Evolutionary conservation across 441 rosid species (phyloP).

Genomic region (Erodium chrysanthum): DNA sequence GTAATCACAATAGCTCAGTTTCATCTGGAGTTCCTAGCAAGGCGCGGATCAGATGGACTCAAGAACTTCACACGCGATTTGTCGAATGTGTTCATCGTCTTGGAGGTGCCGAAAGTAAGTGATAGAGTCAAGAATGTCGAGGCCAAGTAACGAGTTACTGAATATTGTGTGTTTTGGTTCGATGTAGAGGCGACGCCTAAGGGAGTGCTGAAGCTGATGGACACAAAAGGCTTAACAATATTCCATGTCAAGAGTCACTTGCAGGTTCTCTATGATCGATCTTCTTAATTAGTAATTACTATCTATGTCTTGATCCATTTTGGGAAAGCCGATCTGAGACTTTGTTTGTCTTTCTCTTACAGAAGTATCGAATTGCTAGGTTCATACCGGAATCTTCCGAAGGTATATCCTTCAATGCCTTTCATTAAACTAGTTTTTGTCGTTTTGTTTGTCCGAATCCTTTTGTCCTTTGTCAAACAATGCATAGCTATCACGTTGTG

Average conservation of each 20-base stretch:
- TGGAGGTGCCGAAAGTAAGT: constrained; percentile 35
- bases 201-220: constrained; percentile 30
- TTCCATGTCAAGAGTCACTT: constrained; percentile 36
- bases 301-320: not conserved
- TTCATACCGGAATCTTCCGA: constrained; percentile 17
- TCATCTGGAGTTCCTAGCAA: constrained; percentile 19
- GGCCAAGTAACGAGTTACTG: not conserved
- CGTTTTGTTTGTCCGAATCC: not conserved
- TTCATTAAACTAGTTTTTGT: not conserved
- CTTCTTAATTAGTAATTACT: not conserved
- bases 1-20: not conserved
- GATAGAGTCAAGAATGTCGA: not conserved
- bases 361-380: constrained; percentile 5
- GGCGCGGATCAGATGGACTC: constrained; percentile 30
- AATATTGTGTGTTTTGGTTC: not conserved
- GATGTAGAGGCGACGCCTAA: constrained; percentile 34
- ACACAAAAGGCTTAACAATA: constrained; percentile 25
- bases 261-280: constrained; percentile 21
- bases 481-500: not conserved
- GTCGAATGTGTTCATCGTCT: constrained; percentile 26
- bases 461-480: not conserved
- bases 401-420: constrained; percentile 13
- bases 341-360: not conserved
- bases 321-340: not conserved
- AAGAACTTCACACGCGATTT: constrained; percentile 29